A percentile compares a stretch with the other conserved stretches of the same genome.
Conservation (phyloP, 768 basidiomycete genomes). For the Sarcodon sp. region DNA sequence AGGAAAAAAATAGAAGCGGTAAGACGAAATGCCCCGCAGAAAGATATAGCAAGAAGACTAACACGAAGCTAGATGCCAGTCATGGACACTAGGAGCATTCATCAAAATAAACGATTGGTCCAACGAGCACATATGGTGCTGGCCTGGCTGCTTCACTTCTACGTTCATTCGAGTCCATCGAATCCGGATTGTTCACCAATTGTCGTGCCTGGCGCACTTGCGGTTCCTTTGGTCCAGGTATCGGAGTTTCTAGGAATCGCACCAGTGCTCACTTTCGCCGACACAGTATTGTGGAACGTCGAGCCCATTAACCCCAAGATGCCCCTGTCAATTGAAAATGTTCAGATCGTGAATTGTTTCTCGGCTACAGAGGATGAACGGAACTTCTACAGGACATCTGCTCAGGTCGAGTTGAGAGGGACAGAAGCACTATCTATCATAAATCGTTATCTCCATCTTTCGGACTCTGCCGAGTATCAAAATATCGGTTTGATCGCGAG, state of each 20-base stretch:
- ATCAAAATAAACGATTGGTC: conserved; percentile 44
- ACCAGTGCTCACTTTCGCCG: conserved; percentile 90
- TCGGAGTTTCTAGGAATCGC: conserved; percentile 75
- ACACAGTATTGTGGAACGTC: conserved; percentile 94
- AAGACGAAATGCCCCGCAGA: background rate
- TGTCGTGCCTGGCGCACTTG: conserved; percentile 62
- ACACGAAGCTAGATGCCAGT: conserved; percentile 48
- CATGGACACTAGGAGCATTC: conserved; percentile 31
- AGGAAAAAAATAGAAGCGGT: conserved; percentile 46
- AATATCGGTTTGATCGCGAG: conserved; percentile 30
- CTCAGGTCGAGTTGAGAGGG: conserved; percentile 75
- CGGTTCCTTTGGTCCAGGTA: conserved; percentile 65
- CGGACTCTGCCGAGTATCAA: conserved; percentile 48
- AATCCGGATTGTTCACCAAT: conserved; percentile 18
- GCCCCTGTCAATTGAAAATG: conserved; percentile 60
- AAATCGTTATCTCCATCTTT: conserved; percentile 73
- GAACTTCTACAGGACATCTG: conserved; percentile 80
- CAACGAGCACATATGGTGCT: conserved; percentile 86
- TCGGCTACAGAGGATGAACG: conserved; percentile 78
- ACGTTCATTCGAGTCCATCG: conserved; percentile 66
- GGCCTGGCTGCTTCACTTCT: conserved; percentile 83
- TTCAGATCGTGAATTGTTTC: conserved; percentile 62
- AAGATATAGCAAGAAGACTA: conserved; percentile 4
- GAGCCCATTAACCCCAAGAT: conserved; percentile 40
- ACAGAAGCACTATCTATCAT: conserved; percentile 80